A percentile compares a stretch with the other conserved stretches of the same genome.
phyloP scores from a whole-genome alignment of 1,139 yeast species.

The Candida neerlandica region DNA sequence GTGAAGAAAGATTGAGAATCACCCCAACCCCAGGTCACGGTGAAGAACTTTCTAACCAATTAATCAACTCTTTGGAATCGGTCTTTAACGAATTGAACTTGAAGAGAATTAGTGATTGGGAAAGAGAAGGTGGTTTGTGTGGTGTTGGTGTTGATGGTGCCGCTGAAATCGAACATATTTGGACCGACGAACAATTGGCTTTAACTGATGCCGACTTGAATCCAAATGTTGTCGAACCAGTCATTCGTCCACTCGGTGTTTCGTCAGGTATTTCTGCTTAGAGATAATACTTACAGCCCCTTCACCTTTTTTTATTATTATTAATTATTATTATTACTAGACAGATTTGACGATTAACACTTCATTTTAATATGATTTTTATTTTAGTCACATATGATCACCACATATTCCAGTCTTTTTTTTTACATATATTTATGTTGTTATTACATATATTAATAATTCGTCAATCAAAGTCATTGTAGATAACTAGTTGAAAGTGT shows the following conservation, averaged over 20 bases:
- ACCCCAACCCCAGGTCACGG: constrained; percentile 98
- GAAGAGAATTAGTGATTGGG: constrained; percentile 81
- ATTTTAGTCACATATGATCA: no score
- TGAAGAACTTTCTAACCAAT: constrained; percentile 70
- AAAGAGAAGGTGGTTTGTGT: constrained; percentile 76
- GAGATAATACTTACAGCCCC: not conserved
- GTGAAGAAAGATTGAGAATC: constrained; percentile 92
- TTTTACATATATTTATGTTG: no score
- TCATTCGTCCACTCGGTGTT: constrained; percentile 60
- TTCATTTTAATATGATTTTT: not conserved
- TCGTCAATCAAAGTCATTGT: no score
- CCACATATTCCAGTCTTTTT: no score
- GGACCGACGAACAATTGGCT: constrained; percentile 81
- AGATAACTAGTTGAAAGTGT: no score
- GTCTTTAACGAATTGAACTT: constrained; percentile 77
- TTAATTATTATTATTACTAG: not conserved
- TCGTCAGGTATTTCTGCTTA: constrained; percentile 59
- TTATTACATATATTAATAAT: no score
- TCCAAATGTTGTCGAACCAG: constrained; percentile 64
- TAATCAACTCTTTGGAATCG: constrained; percentile 76
- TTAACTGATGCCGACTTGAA: constrained; percentile 65
- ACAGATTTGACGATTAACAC: not conserved
- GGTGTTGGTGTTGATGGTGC: constrained; percentile 70
- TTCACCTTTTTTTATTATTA: not conserved
- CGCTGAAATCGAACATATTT: constrained; percentile 56